These are phyloP conservation scores for Phytopythium vexans DNA, from an alignment of 352 stramenopile species.

Conservation along the genomic window DNA sequence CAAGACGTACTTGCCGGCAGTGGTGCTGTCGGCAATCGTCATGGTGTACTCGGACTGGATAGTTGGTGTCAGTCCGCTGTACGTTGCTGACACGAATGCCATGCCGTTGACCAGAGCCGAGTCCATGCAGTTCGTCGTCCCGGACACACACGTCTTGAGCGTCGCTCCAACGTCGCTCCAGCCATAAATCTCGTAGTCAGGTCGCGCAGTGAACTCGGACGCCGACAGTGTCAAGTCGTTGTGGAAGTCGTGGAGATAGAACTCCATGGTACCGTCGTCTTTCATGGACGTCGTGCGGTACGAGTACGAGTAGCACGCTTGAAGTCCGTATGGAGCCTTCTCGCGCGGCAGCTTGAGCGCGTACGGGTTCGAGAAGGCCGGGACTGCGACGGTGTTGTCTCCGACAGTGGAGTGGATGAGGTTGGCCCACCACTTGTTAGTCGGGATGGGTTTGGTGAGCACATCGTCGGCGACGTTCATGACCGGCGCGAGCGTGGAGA, in stretches of 20 bases:
- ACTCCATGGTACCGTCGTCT: slow-evolving; percentile 51
- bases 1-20: slow-evolving; percentile 51
- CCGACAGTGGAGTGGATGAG: slow-evolving; percentile 51
- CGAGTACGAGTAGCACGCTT: slow-evolving; percentile 59
- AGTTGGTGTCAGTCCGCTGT: slow-evolving; percentile 48
- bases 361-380: slow-evolving; percentile 69
- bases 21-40: slow-evolving; percentile 29
- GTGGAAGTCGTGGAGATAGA: slow-evolving; percentile 53
- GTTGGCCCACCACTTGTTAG: slow-evolving; percentile 84
- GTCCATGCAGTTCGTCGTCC: slow-evolving; percentile 43
- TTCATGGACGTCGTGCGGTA: slow-evolving; percentile 43
- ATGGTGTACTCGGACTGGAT: slow-evolving; percentile 53
- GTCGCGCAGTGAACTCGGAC: slow-evolving; percentile 42
- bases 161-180: slow-evolving; percentile 65
- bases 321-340: slow-evolving; percentile 43
- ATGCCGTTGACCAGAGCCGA: slow-evolving; percentile 62
- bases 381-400: slow-evolving; percentile 38
- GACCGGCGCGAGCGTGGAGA: slow-evolving; percentile 46
- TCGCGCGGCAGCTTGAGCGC: slow-evolving; percentile 45
- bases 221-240: slow-evolving; percentile 71
- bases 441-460: slow-evolving; percentile 59
- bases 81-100: slow-evolving; percentile 65
- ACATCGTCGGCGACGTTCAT: slow-evolving; percentile 55
- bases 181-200: slow-evolving; percentile 58
- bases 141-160: slow-evolving; percentile 40